Evolutionary conservation across 2,329 filamentous ascomycete species (phyloP).

Genomic region (Aspergillus unguis): DNA sequence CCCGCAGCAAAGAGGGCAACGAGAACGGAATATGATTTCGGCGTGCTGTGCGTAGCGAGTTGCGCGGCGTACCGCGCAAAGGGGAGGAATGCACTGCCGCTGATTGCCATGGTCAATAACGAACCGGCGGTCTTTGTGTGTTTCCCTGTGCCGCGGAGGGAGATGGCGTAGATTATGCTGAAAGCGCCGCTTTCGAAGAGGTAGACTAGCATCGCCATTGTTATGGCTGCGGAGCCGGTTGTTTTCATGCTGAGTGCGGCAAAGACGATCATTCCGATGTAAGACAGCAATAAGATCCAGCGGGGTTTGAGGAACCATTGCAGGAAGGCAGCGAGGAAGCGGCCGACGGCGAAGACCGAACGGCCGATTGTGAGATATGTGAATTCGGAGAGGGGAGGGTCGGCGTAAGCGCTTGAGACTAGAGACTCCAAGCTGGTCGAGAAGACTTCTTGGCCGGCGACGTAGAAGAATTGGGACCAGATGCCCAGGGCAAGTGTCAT

Average conservation of each 20-base stretch:
- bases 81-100: slow-evolving; percentile 54
- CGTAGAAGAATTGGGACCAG: slow-evolving; percentile 58
- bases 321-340: slow-evolving; percentile 54
- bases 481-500: slow-evolving; percentile 54
- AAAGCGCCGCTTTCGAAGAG: slow-evolving; percentile 62
- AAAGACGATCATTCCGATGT: slow-evolving; percentile 52
- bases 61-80: slow-evolving; percentile 52
- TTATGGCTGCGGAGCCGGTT: slow-evolving; percentile 43
- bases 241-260: slow-evolving; percentile 51
- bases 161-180: slow-evolving; percentile 57
- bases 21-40: slow-evolving; percentile 53
- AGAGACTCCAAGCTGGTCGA: slow-evolving; percentile 49
- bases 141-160: slow-evolving; percentile 55
- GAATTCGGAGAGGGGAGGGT: slow-evolving; percentile 29
- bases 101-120: slow-evolving; percentile 53
- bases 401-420: slow-evolving; percentile 39
- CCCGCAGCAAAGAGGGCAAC: slow-evolving; percentile 52
- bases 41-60: slow-evolving; percentile 33
- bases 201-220: slow-evolving; percentile 52
- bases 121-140: slow-evolving; percentile 58
- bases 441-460: slow-evolving; percentile 58
- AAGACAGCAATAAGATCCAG: slow-evolving; percentile 54
- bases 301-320: slow-evolving; percentile 57
- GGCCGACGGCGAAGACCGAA: slow-evolving; percentile 56
- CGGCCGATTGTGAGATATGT: slow-evolving; percentile 55